Percentiles rank a stretch among this genome's conserved stretches.
Conservation (phyloP, 331 rosid species). For the Stylosanthes scabra region DNA sequence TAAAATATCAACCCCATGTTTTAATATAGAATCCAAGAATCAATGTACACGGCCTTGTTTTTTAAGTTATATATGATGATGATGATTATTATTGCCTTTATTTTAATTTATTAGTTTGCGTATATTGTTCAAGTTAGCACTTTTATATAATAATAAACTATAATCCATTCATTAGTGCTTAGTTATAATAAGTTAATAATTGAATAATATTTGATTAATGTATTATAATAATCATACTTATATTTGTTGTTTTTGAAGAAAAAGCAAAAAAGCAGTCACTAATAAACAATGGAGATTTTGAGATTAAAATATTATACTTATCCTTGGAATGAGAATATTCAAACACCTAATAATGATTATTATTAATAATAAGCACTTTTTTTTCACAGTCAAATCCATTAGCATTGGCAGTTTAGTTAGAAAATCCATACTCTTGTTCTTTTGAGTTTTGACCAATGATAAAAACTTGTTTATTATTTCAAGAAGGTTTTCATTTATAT, state of each 20-base stretch:
- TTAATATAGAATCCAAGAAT: conserved; percentile 10
- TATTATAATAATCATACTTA: neutral
- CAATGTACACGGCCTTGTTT: neutral
- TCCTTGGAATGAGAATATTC: neutral
- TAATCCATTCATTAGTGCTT: too few species aligned
- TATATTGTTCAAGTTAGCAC: neutral
- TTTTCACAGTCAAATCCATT: neutral
- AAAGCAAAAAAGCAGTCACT: neutral
- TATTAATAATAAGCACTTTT: neutral
- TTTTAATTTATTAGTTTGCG: neutral
- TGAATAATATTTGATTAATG: neutral
- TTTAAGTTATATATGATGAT: neutral
- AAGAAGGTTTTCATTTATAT: neutral
- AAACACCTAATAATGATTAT: neutral
- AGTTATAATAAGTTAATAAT: too few species aligned
- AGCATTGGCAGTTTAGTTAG: neutral
- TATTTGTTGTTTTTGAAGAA: neutral
- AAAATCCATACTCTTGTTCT: neutral
- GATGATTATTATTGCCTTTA: neutral
- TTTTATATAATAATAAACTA: too few species aligned
- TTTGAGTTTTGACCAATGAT: conserved; percentile 12
- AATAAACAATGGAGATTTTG: neutral
- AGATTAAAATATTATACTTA: neutral
- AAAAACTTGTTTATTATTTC: neutral
- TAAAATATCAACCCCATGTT: neutral